Evolutionary conservation across 345 rosid genomes (phyloP).

Genomic region (Populus davidiana): DNA sequence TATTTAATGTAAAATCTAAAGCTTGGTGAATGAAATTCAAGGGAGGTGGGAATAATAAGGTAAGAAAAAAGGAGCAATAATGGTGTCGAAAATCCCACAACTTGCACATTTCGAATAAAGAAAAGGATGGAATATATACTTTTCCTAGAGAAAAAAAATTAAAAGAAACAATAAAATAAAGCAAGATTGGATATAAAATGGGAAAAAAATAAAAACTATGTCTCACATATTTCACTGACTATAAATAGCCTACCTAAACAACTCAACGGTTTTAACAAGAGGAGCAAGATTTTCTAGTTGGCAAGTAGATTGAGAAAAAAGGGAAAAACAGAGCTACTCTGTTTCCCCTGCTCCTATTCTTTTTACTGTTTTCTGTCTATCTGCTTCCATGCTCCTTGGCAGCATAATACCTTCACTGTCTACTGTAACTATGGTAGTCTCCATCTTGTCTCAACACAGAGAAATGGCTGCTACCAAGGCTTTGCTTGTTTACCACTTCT

Average conservation of each 20-base stretch:
- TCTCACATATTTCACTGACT: slow-evolving; percentile 19
- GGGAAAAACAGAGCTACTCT: slow-evolving; percentile 24
- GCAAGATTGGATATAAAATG: neutral
- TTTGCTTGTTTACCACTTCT: slow-evolving; percentile 19
- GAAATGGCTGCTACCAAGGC: slow-evolving; percentile 25
- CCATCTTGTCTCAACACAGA: slow-evolving; percentile 26
- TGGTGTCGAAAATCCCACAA: slow-evolving; percentile 15
- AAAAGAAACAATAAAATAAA: neutral
- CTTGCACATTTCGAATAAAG: slow-evolving; percentile 15
- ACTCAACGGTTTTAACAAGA: slow-evolving; percentile 19
- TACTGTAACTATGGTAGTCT: slow-evolving; percentile 20
- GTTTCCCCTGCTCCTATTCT: slow-evolving; percentile 22
- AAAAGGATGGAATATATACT: slow-evolving; percentile 19
- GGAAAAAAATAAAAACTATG: neutral
- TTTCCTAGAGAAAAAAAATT: neutral
- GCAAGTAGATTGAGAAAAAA: neutral
- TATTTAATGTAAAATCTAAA: neutral
- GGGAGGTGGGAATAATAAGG: slow-evolving; percentile 11
- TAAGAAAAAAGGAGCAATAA: slow-evolving; percentile 3
- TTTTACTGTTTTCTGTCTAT: neutral
- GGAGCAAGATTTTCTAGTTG: neutral
- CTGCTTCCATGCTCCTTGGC: slow-evolving; percentile 16
- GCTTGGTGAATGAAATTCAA: neutral
- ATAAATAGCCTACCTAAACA: slow-evolving; percentile 35
- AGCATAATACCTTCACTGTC: slow-evolving; percentile 1